A percentile compares a stretch with the other conserved stretches of the same genome.
These are phyloP conservation scores for Candida nemodendra DNA, from an alignment of 805 yeast species.

Conservation along the genomic window DNA sequence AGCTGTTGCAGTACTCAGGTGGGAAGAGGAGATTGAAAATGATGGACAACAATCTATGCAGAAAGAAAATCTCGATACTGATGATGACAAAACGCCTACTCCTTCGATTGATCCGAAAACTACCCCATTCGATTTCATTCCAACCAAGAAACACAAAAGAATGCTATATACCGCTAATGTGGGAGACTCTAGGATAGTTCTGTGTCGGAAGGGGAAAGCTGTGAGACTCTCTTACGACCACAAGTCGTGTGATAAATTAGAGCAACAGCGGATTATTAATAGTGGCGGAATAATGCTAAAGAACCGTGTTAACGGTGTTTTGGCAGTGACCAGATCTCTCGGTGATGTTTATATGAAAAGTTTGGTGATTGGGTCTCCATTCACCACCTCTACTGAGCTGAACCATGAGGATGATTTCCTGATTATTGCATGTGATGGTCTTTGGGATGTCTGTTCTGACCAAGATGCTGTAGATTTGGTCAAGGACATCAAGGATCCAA, in stretches of 20 bases:
- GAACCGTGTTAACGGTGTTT: constrained; percentile 90
- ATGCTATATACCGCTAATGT: constrained; percentile 92
- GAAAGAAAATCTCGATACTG: constrained; percentile 4
- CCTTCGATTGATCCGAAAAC: constrained; percentile 14
- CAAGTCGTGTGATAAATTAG: constrained; percentile 81
- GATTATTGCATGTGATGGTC: constrained; percentile 92
- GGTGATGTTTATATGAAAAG: constrained; percentile 94
- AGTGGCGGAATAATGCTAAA: constrained; percentile 88
- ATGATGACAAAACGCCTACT: neutral
- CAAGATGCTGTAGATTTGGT: constrained; percentile 78
- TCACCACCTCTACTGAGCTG: constrained; percentile 83
- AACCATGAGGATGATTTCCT: constrained; percentile 67
- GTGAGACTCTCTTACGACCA: constrained; percentile 87
- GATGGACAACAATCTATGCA: constrained; percentile 7
- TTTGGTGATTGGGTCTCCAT: constrained; percentile 85
- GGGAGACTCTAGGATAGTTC: constrained; percentile 86
- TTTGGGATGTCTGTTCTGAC: constrained; percentile 93
- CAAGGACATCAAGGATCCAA: constrained; percentile 52
- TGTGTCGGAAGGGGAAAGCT: constrained; percentile 73
- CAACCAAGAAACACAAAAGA: constrained; percentile 53
- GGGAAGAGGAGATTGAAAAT: constrained; percentile 55
- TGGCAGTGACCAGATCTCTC: constrained; percentile 89
- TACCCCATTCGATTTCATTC: constrained; percentile 47
- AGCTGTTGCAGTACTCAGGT: constrained; percentile 84
- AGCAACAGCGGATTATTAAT: constrained; percentile 68